Evolutionary conservation across 495 filamentous ascomycete species (phyloP).

Genomic region (Aspergillus wentii): DNA sequence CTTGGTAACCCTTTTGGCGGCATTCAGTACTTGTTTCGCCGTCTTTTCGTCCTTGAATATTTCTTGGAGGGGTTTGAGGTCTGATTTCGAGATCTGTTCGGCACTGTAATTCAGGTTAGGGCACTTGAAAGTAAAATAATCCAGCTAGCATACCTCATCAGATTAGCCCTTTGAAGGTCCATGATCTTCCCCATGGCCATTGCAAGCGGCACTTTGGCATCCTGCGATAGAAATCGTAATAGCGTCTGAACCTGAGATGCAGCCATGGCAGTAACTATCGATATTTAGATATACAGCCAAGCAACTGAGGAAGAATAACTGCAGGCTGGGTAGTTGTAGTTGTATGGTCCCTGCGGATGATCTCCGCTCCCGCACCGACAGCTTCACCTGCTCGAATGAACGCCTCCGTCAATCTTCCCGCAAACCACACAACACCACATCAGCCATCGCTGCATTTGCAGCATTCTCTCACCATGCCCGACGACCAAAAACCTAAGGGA

Average conservation of each 20-base stretch:
- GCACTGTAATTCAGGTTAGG: constrained; percentile 49
- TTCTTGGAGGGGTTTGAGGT: constrained; percentile 46
- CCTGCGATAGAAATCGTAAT: constrained; percentile 73
- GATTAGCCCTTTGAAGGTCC: constrained; percentile 56
- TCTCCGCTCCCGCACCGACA: no score
- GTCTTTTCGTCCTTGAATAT: constrained; percentile 67
- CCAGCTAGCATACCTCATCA: constrained; percentile 50
- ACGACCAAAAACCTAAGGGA: constrained; percentile 46
- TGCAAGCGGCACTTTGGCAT: constrained; percentile 66
- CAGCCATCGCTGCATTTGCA: constrained; percentile 18
- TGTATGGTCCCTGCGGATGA: no score
- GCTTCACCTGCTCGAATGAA: constrained; percentile 53
- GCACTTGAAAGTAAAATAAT: no score
- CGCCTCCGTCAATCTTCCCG: neutral
- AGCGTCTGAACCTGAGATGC: no score
- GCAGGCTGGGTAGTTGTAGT: no score
- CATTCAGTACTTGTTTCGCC: constrained; percentile 56
- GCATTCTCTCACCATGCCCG: constrained; percentile 30
- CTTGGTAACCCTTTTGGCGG: constrained; percentile 62
- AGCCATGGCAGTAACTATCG: no score
- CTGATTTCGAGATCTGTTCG: constrained; percentile 55
- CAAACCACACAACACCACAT: neutral
- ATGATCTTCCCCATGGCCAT: constrained; percentile 65
- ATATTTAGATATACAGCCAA: no score
- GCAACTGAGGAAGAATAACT: no score